Evolutionary conservation across 169 alveolate genomes (phyloP), one percentile per base, ranked within the genome.

Genomic region (Eimeria brunetti): DNA sequence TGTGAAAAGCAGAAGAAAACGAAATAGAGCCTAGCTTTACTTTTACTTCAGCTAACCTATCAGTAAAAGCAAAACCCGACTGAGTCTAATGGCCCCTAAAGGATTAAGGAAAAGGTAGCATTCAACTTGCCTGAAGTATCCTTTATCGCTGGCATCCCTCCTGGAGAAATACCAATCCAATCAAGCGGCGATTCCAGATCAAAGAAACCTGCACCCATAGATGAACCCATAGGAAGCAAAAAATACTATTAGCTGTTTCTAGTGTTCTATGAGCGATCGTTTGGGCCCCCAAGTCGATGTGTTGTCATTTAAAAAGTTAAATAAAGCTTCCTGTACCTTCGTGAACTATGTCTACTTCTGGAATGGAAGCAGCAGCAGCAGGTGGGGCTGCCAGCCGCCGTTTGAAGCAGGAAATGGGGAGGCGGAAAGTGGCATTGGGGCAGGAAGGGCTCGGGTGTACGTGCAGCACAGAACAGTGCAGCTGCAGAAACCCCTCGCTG

Each of bases 91-190:
- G 60, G 5, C 33, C 0, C 58, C 8, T 8, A 12, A 41, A 71
- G 33, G 22, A 46, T 38, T 46, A 75, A 22, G 60, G 41, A 44
- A 38, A 60, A 41, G 4, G 58, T 27, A 60, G 67, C 38, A 58
- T 30, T 16, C 30, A 36, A 38, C 95, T 36, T 36, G 81, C 95
- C 95, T 38, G 89, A 76, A 38, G 75, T 78, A 64, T 90, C 95
- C 75, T 90, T 90, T 36, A 90, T 69, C 46, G 95, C 86, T n/a
- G 95, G 95, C 95, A 90, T 90, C 14, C 95, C 95, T 27, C 89
- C 95, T 22, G 80, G 67, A 41, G 95, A 90, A 46, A 90, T 56
- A 27, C 86, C 58, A n/a, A 90, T 81, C 95, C 95, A 90, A 60
- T 90, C 95, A 62, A 90, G 83, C 14, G 95, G 95, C 20, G 86